phyloP scores from a whole-genome alignment of 148 eudicot species.

The Rhododendron ovatum region DNA sequence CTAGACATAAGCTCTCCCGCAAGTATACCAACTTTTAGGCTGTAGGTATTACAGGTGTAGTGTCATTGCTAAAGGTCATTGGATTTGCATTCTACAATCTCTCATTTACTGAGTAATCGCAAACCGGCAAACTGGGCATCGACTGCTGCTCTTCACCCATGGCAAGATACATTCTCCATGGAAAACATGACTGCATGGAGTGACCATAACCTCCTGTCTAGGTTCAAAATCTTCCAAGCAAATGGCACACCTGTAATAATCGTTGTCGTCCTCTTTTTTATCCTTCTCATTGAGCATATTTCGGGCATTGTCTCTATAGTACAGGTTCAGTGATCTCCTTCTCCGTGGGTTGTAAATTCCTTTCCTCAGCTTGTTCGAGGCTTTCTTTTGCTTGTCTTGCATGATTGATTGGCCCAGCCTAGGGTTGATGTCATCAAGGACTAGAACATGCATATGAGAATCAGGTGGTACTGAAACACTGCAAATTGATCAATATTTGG shows the following conservation, averaged over 20 bases:
- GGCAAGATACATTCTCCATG: slow-evolving; percentile 81
- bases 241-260: slow-evolving; percentile 51
- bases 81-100: neutral
- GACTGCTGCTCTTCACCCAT: slow-evolving; percentile 60
- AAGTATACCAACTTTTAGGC: neutral
- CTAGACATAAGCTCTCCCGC: neutral
- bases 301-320: slow-evolving; percentile 24
- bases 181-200: slow-evolving; percentile 73
- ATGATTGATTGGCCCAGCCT: neutral
- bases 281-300: neutral
- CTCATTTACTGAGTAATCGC: slow-evolving; percentile 20
- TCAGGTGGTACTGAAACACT: neutral
- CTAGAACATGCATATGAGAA: neutral
- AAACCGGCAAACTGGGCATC: slow-evolving; percentile 64
- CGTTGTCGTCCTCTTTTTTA: slow-evolving; percentile 25
- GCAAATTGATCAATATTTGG: neutral
- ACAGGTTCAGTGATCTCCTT: slow-evolving; percentile 28
- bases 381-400: slow-evolving; percentile 40
- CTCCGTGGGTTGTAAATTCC: slow-evolving; percentile 38
- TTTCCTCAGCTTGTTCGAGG: slow-evolving; percentile 44
- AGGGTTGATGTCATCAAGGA: slow-evolving; percentile 18
- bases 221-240: slow-evolving; percentile 73
- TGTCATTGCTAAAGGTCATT: neutral
- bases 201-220: slow-evolving; percentile 45
- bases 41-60: neutral